A percentile compares a stretch with the other conserved stretches of the same genome.
These are phyloP conservation scores for Kwoniella botswanensis DNA, from an alignment of 768 basidiomycete genomes.

Conservation along the genomic window DNA sequence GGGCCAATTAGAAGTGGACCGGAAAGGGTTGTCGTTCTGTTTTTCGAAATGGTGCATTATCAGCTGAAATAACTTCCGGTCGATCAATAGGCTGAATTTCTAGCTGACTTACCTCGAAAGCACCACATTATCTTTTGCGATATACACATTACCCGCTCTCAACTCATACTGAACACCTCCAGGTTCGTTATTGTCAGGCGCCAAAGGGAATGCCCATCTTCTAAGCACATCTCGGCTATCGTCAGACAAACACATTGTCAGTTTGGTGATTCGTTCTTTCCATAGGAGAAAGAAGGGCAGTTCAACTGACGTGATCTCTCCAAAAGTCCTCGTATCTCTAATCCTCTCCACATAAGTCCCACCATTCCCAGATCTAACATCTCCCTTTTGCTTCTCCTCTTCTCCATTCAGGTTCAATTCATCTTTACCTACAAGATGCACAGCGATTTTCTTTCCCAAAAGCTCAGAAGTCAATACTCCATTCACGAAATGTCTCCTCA, in stretches of 20 bases:
- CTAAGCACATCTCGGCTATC: conserved; percentile 87
- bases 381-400: conserved; percentile 8
- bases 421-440: conserved; percentile 72
- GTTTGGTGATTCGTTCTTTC: neutral
- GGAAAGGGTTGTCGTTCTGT: conserved; percentile 64
- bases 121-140: conserved; percentile 76
- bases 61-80: neutral
- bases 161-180: conserved; percentile 81
- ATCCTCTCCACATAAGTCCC: conserved; percentile 92
- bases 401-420: conserved; percentile 13
- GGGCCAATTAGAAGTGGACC: conserved; percentile 73
- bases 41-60: neutral
- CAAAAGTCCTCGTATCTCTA: conserved; percentile 89
- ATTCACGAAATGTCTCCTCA: conserved; percentile 90
- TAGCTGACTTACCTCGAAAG: conserved; percentile 74
- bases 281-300: conserved; percentile 6
- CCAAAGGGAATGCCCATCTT: conserved; percentile 93
- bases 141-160: conserved; percentile 84
- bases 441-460: conserved; percentile 90
- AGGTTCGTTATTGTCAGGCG: conserved; percentile 91
- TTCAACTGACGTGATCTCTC: conserved; percentile 68
- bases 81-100: neutral
- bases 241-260: neutral
- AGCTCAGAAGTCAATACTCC: conserved; percentile 93
- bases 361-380: conserved; percentile 34